Conservation (phyloP, 176 grass and related monocot genomes). For the Chrysopogon serrulatus region DNA sequence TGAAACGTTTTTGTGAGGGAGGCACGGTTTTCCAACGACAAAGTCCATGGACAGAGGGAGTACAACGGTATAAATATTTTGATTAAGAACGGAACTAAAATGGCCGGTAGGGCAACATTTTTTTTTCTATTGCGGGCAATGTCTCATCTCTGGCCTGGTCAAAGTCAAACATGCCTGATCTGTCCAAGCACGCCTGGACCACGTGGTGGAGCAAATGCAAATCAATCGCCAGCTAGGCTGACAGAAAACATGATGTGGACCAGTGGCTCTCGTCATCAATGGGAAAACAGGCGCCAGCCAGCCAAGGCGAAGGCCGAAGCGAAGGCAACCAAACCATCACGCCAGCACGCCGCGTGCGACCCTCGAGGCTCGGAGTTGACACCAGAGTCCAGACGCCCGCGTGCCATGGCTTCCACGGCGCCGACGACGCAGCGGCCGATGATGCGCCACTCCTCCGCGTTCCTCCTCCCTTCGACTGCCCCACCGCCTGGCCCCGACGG, state of each 20-base stretch:
- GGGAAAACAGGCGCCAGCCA: neutral
- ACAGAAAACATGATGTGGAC: neutral
- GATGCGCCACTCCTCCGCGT: conserved; percentile 61
- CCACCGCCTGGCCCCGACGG: neutral
- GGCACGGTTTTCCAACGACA: no score
- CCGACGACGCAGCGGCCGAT: neutral
- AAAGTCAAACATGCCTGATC: neutral
- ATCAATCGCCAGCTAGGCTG: neutral
- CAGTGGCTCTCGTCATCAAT: neutral
- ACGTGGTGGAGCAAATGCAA: neutral
- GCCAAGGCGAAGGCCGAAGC: no score
- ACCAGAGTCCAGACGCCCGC: neutral
- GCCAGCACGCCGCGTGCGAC: neutral
- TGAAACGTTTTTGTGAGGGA: no score
- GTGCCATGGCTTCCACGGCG: neutral
- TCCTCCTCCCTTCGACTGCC: conserved; percentile 28
- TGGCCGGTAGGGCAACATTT: no score
- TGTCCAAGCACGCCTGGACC: neutral
- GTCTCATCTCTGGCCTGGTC: neutral
- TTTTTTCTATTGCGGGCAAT: no score
- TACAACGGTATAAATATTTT: no score
- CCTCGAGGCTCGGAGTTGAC: neutral
- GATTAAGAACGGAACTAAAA: no score
- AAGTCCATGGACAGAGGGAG: no score
- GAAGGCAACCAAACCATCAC: neutral